Percentiles rank a stretch among this genome's conserved stretches.
phyloP scores from a whole-genome alignment of 345 rosid genomes.

The Gossypium longicalyx region DNA sequence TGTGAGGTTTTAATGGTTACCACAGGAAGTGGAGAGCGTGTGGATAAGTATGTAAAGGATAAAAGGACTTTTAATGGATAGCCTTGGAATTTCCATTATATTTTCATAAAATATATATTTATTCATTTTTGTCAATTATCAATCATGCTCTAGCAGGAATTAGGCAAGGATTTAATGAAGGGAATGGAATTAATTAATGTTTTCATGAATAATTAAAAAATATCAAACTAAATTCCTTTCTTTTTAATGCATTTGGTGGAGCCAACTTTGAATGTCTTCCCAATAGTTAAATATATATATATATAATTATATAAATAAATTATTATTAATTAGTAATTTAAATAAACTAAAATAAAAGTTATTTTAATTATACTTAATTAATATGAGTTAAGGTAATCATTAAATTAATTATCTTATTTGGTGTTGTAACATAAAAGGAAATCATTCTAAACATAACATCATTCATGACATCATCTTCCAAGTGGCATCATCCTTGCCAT shows the following conservation, averaged over 20 bases:
- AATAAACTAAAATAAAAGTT: no score
- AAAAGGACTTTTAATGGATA: neutral
- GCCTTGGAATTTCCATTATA: neutral
- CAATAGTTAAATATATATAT: neutral
- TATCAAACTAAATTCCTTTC: neutral
- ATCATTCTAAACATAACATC: conserved; percentile 39
- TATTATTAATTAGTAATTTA: no score
- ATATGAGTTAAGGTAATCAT: no score
- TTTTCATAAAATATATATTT: neutral
- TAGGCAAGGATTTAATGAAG: neutral
- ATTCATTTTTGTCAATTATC: neutral
- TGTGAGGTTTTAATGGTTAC: neutral
- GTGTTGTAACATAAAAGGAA: no score
- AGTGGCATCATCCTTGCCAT: conserved; percentile 49
- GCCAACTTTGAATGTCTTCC: conserved; percentile 28
- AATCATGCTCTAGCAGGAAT: neutral
- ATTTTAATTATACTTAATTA: no score
- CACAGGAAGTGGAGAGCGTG: conserved; percentile 4
- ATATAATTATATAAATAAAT: neutral
- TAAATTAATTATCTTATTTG: no score
- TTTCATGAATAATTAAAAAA: neutral
- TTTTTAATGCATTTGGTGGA: conserved; percentile 20
- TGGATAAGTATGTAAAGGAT: conserved; percentile 8
- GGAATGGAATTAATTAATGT: neutral
- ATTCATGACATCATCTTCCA: conserved; percentile 53